Conservation (phyloP, 2,329 filamentous ascomycete species). For the Diaporthe ilicicola region DNA sequence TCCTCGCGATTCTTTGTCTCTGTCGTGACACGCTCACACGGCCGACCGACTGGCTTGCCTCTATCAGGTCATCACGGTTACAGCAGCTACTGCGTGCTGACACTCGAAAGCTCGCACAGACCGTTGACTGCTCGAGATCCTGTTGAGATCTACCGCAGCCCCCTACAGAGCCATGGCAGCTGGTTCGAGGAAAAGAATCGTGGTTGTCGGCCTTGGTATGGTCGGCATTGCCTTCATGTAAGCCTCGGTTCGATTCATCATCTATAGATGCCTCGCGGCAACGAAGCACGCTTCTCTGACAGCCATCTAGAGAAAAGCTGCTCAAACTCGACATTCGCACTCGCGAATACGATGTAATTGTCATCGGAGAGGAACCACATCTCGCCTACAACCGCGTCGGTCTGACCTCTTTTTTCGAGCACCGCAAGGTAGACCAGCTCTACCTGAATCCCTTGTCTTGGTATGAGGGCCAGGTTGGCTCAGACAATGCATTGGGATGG, state of each 20-base stretch:
- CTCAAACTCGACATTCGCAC: constrained; percentile 82
- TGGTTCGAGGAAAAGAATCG: constrained; percentile 69
- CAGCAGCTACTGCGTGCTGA: not conserved
- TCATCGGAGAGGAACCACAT: constrained; percentile 88
- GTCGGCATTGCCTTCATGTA: constrained; percentile 90
- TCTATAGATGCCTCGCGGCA: not conserved
- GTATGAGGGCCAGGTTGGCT: constrained; percentile 70
- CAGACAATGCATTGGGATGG: constrained; percentile 74
- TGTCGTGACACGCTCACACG: not conserved
- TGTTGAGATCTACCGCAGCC: not conserved
- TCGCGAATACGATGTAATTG: constrained; percentile 80
- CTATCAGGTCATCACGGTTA: not conserved
- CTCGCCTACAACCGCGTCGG: constrained; percentile 92
- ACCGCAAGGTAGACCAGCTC: constrained; percentile 84
- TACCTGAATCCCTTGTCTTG: constrained; percentile 87
- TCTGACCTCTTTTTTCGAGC: constrained; percentile 87
- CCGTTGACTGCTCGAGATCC: not conserved
- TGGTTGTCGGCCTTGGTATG: constrained; percentile 91
- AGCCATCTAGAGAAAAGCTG: constrained; percentile 76
- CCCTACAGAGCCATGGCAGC: constrained; percentile 45
- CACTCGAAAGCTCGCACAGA: not conserved
- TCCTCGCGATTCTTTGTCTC: not conserved
- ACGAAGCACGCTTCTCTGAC: not conserved
- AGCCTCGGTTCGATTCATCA: constrained; percentile 45
- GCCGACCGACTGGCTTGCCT: not conserved